Conservation (phyloP, 208 protist genomes). For the Porcisia deanei region DNA sequence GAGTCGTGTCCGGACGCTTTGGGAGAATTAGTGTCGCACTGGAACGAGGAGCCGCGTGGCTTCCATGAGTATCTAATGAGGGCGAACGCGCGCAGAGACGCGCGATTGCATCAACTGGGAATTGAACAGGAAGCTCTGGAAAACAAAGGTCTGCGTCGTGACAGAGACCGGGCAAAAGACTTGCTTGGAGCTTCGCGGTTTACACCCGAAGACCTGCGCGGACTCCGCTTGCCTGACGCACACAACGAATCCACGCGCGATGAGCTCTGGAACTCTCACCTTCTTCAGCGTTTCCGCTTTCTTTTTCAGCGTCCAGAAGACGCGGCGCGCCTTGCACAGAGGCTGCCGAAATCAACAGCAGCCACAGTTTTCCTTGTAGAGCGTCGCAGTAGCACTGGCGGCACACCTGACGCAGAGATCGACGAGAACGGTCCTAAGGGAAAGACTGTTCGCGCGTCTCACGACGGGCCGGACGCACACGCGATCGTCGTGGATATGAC, state of each 20-base stretch:
- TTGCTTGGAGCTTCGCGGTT: neutral
- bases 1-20: constrained; percentile 25
- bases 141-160: constrained; percentile 16
- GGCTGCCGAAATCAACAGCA: neutral
- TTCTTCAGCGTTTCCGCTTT: constrained; percentile 30
- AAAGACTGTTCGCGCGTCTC: neutral
- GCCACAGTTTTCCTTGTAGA: neutral
- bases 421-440: neutral
- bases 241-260: constrained; percentile 14
- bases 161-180: too few species aligned
- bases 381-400: neutral
- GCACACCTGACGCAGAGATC: too few species aligned
- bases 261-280: constrained; percentile 9
- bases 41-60: constrained; percentile 26
- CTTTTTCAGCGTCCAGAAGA: constrained; percentile 28
- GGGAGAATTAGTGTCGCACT: constrained; percentile 29
- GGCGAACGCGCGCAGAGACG: constrained; percentile 15
- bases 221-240: constrained; percentile 15
- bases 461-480: constrained; percentile 1
- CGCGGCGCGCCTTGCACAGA: constrained; percentile 13
- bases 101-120: constrained; percentile 13
- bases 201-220: constrained; percentile 12
- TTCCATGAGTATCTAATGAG: constrained; percentile 13
- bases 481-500: constrained; percentile 15
- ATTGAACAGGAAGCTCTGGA: constrained; percentile 23